Conservation (phyloP, 2,329 filamentous ascomycete species). For the Didymosphaeria variabile region DNA sequence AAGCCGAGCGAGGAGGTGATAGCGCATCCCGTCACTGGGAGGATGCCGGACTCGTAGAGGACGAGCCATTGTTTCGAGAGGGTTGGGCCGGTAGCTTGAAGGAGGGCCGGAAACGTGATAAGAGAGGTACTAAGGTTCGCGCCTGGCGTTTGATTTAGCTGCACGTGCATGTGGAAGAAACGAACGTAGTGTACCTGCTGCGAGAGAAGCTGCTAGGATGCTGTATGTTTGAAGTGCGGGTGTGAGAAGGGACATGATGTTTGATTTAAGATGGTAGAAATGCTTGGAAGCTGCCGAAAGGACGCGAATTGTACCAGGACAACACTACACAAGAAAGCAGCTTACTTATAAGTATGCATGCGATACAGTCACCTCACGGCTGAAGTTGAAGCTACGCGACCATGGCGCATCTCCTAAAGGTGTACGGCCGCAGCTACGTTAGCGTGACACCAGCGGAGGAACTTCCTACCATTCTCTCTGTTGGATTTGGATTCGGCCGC, state of each 20-base stretch:
- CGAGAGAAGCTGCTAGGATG: slow-evolving; percentile 29
- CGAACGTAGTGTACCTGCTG: slow-evolving; percentile 22
- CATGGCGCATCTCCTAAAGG: background rate
- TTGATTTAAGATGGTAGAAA: background rate
- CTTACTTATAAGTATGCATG: background rate
- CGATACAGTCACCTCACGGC: background rate
- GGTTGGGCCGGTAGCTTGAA: slow-evolving; percentile 17
- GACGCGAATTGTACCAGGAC: background rate
- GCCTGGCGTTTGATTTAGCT: slow-evolving; percentile 16
- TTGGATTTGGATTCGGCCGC: background rate
- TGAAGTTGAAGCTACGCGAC: background rate
- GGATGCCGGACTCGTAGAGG: slow-evolving; percentile 30
- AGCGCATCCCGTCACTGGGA: slow-evolving; percentile 26
- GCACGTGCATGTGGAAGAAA: background rate
- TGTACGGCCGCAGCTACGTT: slow-evolving; percentile 2
- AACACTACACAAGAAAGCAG: background rate
- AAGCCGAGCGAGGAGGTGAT: slow-evolving; percentile 27
- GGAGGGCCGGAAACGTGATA: slow-evolving; percentile 27
- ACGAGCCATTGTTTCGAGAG: slow-evolving; percentile 32
- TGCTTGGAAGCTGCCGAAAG: background rate
- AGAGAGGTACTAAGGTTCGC: slow-evolving; percentile 30
- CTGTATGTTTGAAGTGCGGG: slow-evolving; percentile 29
- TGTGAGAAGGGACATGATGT: slow-evolving; percentile 15
- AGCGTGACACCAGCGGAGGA: background rate
- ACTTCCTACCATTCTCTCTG: background rate